A percentile compares a stretch with the other conserved stretches of the same genome.
Conservation (phyloP, 176 grass and related monocot genomes). For the Zea mays region Zm-B73-REFERENCE-NAM-5.0 NC_050103.1:146218001-146218500, state of each 20-base stretch:
- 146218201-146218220: background rate
- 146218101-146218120: no score
- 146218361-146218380: background rate
- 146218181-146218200: background rate
- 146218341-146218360: background rate
- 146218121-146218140: no score
- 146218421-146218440: background rate
- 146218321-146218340: background rate
- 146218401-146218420: background rate
- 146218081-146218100: no score
- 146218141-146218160: no score
- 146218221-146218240: background rate
- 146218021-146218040: no score
- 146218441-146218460: background rate
- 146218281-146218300: background rate
- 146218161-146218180: no score
- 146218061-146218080: no score
- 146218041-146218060: no score
- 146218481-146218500: background rate
- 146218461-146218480: background rate
- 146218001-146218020: no score
- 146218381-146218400: background rate
- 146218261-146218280: background rate
- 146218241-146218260: background rate
- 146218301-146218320: background rate